A percentile compares a stretch with the other conserved stretches of the same genome.
These are phyloP conservation scores for Colletotrichum coccodes DNA, from an alignment of 2,329 filamentous ascomycete genomes.

Conservation along the genomic window DNA sequence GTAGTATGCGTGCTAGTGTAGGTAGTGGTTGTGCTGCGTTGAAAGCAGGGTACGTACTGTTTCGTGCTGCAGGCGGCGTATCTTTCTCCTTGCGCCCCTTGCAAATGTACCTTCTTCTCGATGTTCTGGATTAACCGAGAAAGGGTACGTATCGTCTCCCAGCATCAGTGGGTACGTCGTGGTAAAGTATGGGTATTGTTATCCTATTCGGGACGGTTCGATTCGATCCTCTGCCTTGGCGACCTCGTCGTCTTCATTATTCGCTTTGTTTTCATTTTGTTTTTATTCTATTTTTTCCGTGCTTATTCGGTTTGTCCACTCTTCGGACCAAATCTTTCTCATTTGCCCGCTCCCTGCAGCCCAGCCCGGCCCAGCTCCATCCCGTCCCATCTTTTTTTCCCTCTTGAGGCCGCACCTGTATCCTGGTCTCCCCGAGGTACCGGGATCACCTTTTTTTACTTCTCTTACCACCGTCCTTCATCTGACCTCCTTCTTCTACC, in stretches of 20 bases:
- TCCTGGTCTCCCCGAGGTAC: slow-evolving; percentile 21
- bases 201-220: slow-evolving; percentile 18
- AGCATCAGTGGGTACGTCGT: background rate
- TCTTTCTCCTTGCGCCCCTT: background rate
- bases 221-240: background rate
- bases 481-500: slow-evolving; percentile 17
- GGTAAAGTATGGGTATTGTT: background rate
- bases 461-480: background rate
- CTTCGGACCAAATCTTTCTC: background rate
- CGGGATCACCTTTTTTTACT: slow-evolving; percentile 20
- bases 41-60: background rate
- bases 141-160: background rate
- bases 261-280: background rate
- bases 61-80: slow-evolving; percentile 11
- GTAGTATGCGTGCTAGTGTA: too few relatives aligned
- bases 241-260: background rate
- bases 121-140: background rate
- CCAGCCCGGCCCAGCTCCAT: background rate
- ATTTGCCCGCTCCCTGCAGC: background rate
- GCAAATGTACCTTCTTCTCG: background rate
- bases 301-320: too few relatives aligned
- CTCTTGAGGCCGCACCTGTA: background rate
- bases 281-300: background rate
- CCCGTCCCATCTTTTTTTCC: slow-evolving; percentile 10
- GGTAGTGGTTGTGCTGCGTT: too few relatives aligned